Evolutionary conservation across 306 rosid genomes (phyloP).

Genomic region (Neltuma alba): DNA sequence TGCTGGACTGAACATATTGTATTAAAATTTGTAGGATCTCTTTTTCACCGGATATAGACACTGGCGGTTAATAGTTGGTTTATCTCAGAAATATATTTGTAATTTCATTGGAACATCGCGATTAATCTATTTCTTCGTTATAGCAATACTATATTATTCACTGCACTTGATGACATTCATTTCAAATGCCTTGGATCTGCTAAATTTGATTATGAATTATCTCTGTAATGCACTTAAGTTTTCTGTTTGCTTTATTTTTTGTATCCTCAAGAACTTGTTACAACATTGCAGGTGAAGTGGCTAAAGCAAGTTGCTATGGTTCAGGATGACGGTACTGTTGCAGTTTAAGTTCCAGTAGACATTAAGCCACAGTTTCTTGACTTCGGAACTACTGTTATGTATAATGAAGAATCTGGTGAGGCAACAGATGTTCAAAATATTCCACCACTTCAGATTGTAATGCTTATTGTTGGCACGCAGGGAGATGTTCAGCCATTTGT

Average conservation of each 20-base stretch:
- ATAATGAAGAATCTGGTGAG: constrained; percentile 36
- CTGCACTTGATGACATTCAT: constrained; percentile 14
- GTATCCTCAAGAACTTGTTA: constrained; percentile 18
- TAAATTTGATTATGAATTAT: constrained; percentile 18
- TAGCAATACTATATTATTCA: constrained; percentile 15
- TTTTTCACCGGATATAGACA: neutral
- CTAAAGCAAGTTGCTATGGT: constrained; percentile 56
- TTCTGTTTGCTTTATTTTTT: constrained; percentile 6
- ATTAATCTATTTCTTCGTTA: constrained; percentile 2
- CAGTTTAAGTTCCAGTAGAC: constrained; percentile 65
- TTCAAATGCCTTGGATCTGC: constrained; percentile 27
- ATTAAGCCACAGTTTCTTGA: constrained; percentile 43
- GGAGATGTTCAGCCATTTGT: constrained; percentile 97
- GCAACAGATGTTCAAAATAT: constrained; percentile 40
- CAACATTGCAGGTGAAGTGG: constrained; percentile 59
- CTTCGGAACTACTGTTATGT: constrained; percentile 41
- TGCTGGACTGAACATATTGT: neutral
- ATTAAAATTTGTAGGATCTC: neutral
- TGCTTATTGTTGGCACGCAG: constrained; percentile 92
- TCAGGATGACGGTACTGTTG: constrained; percentile 72
- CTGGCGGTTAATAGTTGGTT: neutral
- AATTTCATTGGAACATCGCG: neutral
- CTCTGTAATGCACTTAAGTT: constrained; percentile 1
- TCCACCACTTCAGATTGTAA: constrained; percentile 76
- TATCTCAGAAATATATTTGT: neutral